Evolutionary conservation across 352 stramenopile genomes (phyloP), one percentile per base, ranked within the genome.

Genomic region (Phytophthora pseudosyringae): DNA sequence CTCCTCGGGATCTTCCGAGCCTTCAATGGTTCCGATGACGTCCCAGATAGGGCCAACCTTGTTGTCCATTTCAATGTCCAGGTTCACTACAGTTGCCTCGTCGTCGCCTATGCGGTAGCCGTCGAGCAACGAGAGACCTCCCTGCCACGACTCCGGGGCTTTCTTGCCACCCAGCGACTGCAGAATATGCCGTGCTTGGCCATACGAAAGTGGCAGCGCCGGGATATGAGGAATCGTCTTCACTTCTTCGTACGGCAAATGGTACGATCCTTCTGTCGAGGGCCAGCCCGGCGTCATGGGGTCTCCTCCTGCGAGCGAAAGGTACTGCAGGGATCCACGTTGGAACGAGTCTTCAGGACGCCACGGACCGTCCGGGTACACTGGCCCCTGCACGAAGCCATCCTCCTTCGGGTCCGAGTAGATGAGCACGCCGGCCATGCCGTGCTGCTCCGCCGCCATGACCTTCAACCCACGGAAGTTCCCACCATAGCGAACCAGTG

Each of bases 1-100:
- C 51, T 83, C 59, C 15, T 91, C 85, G 1, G 86, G 71, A 25
- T 78, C 59, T 0, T 69, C 55, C 0, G 44, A 36, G 33, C 82
- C 87, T 13, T 85, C 67, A 51, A 97, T 92, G 12, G 72, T 88
- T 32, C 80, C 88, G 28, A 97, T 88, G 12, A 97, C 88, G 55
- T 97, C 93, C 86, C 89, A 95, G 52, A 97, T 91, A 10, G 75
- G 69, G n/a, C 68, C 66, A 9, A 93, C 58, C 13, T 71, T 64
- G 72, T 95, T 96, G 59, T 96, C 68, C 45, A 94, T 88, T 0
- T 77, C 63, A 1, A 97, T 29, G 21, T 86, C 74, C 3, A 96
- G 51, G 53, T 82, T 77, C 4, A 84, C 49, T 3, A 76, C 54
- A 2, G 81, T 90, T 15, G 71, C 65, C 1, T 71, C 67, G 18